Base-by-base conservation (phyloP, 1,284 basidiomycete species). In the Papiliotrema laurentii region DNA sequence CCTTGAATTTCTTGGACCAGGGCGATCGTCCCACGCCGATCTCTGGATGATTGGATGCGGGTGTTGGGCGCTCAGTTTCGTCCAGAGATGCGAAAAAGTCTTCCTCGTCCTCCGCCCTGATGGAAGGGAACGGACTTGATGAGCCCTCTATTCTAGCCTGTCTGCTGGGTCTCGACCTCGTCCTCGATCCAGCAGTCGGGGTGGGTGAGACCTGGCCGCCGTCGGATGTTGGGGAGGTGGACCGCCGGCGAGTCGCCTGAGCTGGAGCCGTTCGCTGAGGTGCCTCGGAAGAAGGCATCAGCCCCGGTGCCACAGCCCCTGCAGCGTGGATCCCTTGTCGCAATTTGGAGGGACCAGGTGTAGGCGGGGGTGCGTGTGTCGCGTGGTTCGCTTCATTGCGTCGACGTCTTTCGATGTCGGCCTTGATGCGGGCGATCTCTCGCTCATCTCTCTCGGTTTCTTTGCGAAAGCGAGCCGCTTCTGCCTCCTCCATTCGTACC, bases 61-160 rank as follows among this genome's bases (percentile, higher is more conserved):
- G 24, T 5, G 14, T 24, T 4, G 10, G 13, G 22, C 5, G 11
- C 13, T 42, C 22, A 27, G 21, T 24, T 22, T 36, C 25, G 5
- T 38, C 30, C 18, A 38, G 25, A 82, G 83, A 1, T 80, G 83
- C 51, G 73, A 89, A 90, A 75, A 91, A 91, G 45, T 89, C 73
- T 0, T 79, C 77, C 63, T 91, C 88, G 37, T 89, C 78, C 34
- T 78, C 81, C 39, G 81, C 81, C 10, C 86, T 85, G 43, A 91
- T 89, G 53, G 83, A 81, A 1, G 89, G 89, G 75, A 91, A 89
- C 0, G 87, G 84, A 0, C 82, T 72, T 3, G 51, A 77, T 34
- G 78, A 78, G 0, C 58, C 66, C 25, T 60, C 64, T 4, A 4
- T 45, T 37, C 30, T 16, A 44, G 47, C 13, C 50, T 40, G 21